phyloP scores from a whole-genome alignment of 352 stramenopile species.

The Globisporangium solare region DNA sequence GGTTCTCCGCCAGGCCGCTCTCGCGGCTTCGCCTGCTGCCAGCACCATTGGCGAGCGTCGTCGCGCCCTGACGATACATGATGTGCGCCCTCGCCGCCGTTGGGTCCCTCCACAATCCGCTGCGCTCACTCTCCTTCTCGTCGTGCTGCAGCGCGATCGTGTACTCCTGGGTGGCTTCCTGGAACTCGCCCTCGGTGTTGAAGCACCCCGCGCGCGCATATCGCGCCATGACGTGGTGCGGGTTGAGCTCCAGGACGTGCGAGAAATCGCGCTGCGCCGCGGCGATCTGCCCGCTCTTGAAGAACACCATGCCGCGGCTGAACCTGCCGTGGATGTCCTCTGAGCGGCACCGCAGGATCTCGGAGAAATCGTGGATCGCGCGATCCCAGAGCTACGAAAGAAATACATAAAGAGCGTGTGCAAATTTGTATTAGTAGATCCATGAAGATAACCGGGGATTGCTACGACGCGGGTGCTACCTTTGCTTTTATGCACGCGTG shows the following conservation, averaged over 20 bases:
- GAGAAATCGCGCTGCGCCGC: conserved; percentile 63
- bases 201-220: conserved; percentile 68
- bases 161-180: conserved; percentile 74
- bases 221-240: conserved; percentile 73
- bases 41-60: not conserved
- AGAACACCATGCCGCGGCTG: conserved; percentile 69
- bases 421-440: not conserved
- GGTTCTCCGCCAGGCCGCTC: conserved; percentile 9
- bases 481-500: conserved; percentile 75
- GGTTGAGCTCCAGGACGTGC: conserved; percentile 54
- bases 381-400: conserved; percentile 33
- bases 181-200: conserved; percentile 65
- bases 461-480: conserved; percentile 1
- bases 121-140: conserved; percentile 35
- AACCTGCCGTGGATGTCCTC: conserved; percentile 65
- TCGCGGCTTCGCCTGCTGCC: too few species aligned
- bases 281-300: conserved; percentile 46
- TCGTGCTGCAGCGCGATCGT: conserved; percentile 65
- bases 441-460: not conserved
- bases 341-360: conserved; percentile 36
- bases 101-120: conserved; percentile 17
- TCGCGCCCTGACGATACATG: conserved; percentile 13
- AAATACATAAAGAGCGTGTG: not conserved
- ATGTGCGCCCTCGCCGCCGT: too few species aligned
- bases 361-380: conserved; percentile 50